These are phyloP conservation scores for Xylaria sp. DNA, from an alignment of 2,329 filamentous ascomycete species.

Conservation along the genomic window DNA sequence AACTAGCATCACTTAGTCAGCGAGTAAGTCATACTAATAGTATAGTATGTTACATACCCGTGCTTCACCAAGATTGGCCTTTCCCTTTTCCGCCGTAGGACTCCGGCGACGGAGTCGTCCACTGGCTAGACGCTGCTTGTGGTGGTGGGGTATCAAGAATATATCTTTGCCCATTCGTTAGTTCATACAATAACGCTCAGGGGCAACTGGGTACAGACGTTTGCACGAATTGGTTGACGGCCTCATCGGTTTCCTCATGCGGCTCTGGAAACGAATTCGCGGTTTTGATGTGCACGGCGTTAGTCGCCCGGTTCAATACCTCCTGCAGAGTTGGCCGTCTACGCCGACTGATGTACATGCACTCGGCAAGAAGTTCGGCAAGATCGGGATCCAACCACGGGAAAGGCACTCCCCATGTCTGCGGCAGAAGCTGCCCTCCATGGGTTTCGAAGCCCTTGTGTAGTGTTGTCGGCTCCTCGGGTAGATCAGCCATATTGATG, in stretches of 20 bases:
- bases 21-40: too few relatives aligned
- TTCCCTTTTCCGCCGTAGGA: too few relatives aligned
- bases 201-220: background rate
- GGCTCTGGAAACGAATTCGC: background rate
- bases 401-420: background rate
- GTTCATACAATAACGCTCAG: background rate
- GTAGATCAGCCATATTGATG: conserved; percentile 8
- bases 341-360: background rate
- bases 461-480: background rate
- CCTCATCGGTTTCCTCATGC: conserved; percentile 6
- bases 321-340: conserved; percentile 1
- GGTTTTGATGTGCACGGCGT: conserved; percentile 13
- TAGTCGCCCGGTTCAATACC: background rate
- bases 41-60: too few relatives aligned
- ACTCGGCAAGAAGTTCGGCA: conserved; percentile 3
- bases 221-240: conserved; percentile 8
- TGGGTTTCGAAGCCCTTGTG: background rate
- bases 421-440: background rate
- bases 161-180: background rate
- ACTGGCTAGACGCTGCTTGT: background rate
- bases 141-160: background rate
- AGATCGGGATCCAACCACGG: conserved; percentile 11
- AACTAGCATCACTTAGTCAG: too few relatives aligned
- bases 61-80: too few relatives aligned
- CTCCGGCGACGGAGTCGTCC: too few relatives aligned